phyloP scores from a whole-genome alignment of 2,329 filamentous ascomycete genomes.

The Incumbomyces delicatus region DNA sequence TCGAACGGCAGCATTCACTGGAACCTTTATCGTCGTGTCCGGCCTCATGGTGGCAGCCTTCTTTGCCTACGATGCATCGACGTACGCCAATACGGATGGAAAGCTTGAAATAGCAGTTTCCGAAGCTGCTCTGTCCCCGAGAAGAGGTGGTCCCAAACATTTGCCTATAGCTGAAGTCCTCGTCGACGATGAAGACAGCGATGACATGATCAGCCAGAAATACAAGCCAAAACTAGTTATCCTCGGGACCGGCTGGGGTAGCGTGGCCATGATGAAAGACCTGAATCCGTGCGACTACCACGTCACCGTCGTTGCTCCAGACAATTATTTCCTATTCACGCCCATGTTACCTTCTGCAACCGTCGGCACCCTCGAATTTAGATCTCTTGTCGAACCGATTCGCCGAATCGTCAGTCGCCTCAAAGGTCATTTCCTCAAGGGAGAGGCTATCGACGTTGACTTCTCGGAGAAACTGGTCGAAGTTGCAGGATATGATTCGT shows the following conservation, averaged over 20 bases:
- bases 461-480: conserved; percentile 89
- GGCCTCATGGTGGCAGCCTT: conserved; percentile 66
- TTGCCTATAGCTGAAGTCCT: conserved; percentile 79
- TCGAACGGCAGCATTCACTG: conserved; percentile 60
- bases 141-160: conserved; percentile 84
- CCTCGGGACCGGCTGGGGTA: conserved; percentile 89
- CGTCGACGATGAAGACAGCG: conserved; percentile 78
- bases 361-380: conserved; percentile 83
- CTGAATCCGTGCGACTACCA: conserved; percentile 88
- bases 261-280: conserved; percentile 82
- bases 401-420: conserved; percentile 70
- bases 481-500: conserved; percentile 60
- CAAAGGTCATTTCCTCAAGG: conserved; percentile 81
- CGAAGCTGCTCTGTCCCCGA: conserved; percentile 68
- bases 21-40: conserved; percentile 63
- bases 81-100: conserved; percentile 64
- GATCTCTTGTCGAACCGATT: conserved; percentile 87
- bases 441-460: conserved; percentile 76
- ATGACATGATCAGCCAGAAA: conserved; percentile 59
- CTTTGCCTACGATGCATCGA: conserved; percentile 88
- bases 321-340: conserved; percentile 96
- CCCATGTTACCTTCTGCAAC: conserved; percentile 97
- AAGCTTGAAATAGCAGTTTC: conserved; percentile 73
- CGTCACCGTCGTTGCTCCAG: conserved; percentile 86
- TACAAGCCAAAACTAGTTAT: conserved; percentile 90